These are phyloP conservation scores for Backusella morwellensis DNA, from an alignment of 192 early-diverging fungal species.

Conservation along the genomic window DNA sequence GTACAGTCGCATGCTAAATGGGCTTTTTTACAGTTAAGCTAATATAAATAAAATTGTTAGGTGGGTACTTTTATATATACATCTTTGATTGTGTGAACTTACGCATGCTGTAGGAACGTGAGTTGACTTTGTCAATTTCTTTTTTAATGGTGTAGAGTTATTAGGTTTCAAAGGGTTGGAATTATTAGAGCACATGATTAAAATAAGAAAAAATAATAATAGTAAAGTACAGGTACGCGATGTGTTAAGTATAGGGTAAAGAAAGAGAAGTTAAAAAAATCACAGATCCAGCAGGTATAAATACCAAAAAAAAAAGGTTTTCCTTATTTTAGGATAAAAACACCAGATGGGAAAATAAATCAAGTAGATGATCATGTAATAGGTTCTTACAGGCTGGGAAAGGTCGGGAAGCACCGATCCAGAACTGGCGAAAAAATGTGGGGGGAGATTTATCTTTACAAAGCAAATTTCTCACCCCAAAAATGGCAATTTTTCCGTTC, in stretches of 20 bases:
- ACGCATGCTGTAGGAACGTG: constrained; percentile 86
- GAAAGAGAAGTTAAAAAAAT: constrained; percentile 2
- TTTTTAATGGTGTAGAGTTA: constrained; percentile 14
- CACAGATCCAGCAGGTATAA: neutral
- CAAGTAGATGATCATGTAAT: neutral
- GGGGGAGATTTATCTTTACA: neutral
- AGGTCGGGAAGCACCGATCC: neutral
- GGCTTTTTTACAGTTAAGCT: constrained; percentile 80
- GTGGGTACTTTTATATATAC: neutral
- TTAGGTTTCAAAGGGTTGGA: neutral
- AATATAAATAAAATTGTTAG: neutral
- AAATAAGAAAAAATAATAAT: neutral
- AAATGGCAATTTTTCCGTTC: neutral
- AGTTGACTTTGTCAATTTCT: constrained; percentile 51
- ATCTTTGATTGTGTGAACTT: neutral
- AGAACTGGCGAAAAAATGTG: neutral
- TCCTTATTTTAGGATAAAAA: neutral
- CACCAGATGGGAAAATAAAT: neutral
- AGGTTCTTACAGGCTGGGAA: constrained; percentile 1
- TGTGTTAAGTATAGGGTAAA: neutral
- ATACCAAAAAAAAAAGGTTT: neutral
- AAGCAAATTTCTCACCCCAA: constrained; percentile 1
- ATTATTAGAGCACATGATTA: neutral
- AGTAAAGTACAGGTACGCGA: neutral
- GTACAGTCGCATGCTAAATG: constrained; percentile 86